Base-by-base conservation (phyloP, 1,284 basidiomycete species). In the Pseudozyma tsukubaensis region DNA sequence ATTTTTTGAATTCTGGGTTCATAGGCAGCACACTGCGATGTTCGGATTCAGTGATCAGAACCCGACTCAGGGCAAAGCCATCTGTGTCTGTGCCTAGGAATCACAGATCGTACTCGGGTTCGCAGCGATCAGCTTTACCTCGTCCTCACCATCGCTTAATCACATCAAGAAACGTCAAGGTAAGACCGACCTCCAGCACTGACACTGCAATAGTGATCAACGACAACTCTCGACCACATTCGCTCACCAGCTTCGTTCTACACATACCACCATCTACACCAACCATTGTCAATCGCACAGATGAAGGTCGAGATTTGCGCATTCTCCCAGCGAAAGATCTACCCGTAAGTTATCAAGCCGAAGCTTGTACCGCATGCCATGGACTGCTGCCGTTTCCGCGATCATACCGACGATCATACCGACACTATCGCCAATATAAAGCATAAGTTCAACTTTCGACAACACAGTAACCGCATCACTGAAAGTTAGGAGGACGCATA, bases 271-370 rank as follows among this genome's bases (percentile, higher is more conserved):
- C 35, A 52, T 13, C 21, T 29, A 35, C 40, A 39, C 36, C 43
- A 50, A 50, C 50, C 8, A 51, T 18, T 42, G 7, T 50, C 37
- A 44, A 44, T 14, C 36, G 36, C 51, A 77, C 72, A 77, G 77
- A 84, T 84, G 83, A 84, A 84, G 83, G 81, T 84, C 80, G 83
- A 84, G 67, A 81, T 79, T 60, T 82, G 80, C 77, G 78, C 83
- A 47, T 84, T 84, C 82, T 83, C 80, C 54, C 80, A 81, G 54
- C 68, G 76, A 70, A 84, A 82, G 82, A 83, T 84, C 75, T 84
- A 84, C 80, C 82, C 81, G 79, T 81, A 79, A 76, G 79, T 81
- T 45, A 29, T 44, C 59, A 59, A 53, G 42, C 44, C 45, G 19
- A 45, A 10, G 35, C 37, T 47, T 52, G 45, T 45, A 12, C 37